Base-by-base conservation (phyloP, 768 basidiomycete genomes). In the Megacollybia marginata region DNA sequence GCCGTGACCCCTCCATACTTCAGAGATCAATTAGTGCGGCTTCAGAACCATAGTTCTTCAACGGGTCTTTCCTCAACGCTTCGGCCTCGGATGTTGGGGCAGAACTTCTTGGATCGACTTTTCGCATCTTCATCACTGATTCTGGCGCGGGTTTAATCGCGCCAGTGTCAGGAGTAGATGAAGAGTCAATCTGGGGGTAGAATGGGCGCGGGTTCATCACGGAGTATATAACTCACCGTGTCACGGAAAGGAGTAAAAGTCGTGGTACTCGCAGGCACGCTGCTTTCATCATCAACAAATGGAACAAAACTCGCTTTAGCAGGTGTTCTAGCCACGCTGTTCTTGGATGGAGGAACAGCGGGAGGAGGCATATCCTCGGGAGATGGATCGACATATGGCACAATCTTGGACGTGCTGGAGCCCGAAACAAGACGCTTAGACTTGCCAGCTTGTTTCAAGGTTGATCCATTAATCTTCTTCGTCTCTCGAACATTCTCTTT, bases 401-500 rank as follows among this genome's bases (percentile, higher is more conserved):
- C 63, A 51, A 89, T 84, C 61, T 70, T 80, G 48, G 83, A 76
- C 35, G 57, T 62, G 42, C 71, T 64, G 5, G 65, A 61, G 19
- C 64, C 58, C 15, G 73, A 76, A 20, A 70, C 74, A 31, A 79
- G 57, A 20, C 85, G 71, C 60, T 75, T 78, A 23, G 78, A 60
- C 51, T 71, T 71, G 23, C 83, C 80, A 15, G 80, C 70, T 52
- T 85, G 82, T 52, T 77, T 80, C 38, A 90, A 52, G 28, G 76
- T 87, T 49, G 84, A 75, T 10, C 86, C 88, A 2, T 63, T 75
- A 46, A 84, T 73, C 69, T 84, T 86, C 62, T 78, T 77, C 31
- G 79, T 76, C 62, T 85, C 85, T 8, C 78, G 79, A 1, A 82
- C 68, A 56, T 91, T 91, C 67, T 91, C 88, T 57, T 90, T 91